Conservation (phyloP, 768 basidiomycete species). For the Termitomyces sp. region DNA sequence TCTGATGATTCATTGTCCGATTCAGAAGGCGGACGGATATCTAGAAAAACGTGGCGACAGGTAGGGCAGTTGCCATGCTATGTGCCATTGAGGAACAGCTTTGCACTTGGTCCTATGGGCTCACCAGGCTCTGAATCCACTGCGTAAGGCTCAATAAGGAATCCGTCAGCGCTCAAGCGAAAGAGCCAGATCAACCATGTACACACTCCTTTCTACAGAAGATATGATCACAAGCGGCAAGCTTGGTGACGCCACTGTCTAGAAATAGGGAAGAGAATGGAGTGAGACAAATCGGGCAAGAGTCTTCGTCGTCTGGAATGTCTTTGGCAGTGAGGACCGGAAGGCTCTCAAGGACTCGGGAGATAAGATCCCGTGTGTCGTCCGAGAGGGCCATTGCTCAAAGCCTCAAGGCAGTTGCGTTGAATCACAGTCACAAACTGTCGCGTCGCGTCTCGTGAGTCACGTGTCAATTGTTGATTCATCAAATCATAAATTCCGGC, state of each 20-base stretch:
- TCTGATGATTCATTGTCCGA: constrained; percentile 64
- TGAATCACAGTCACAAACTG: constrained; percentile 5
- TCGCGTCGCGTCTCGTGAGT: constrained; percentile 6
- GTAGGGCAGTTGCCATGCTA: constrained; percentile 73
- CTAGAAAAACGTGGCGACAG: constrained; percentile 56
- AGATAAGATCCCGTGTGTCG: constrained; percentile 26
- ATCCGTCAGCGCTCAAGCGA: neutral
- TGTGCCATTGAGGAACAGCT: neutral
- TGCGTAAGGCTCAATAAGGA: constrained; percentile 45
- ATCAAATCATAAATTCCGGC: neutral
- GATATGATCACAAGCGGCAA: constrained; percentile 56
- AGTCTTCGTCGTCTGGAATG: constrained; percentile 42
- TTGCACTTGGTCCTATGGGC: constrained; percentile 7
- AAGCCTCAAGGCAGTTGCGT: constrained; percentile 3
- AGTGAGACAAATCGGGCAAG: constrained; percentile 63
- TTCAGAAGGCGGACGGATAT: constrained; percentile 43
- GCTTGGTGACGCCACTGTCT: constrained; percentile 50
- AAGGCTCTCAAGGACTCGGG: constrained; percentile 34
- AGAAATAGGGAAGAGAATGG: constrained; percentile 42
- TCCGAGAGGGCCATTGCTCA: constrained; percentile 8
- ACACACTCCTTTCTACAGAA: constrained; percentile 63
- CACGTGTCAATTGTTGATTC: constrained; percentile 8
- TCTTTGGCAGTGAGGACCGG: constrained; percentile 33
- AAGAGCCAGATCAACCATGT: neutral
- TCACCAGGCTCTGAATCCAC: constrained; percentile 58